Base-by-base conservation (phyloP, 257 asterid species). In the Ophiorrhiza pumila region DNA sequence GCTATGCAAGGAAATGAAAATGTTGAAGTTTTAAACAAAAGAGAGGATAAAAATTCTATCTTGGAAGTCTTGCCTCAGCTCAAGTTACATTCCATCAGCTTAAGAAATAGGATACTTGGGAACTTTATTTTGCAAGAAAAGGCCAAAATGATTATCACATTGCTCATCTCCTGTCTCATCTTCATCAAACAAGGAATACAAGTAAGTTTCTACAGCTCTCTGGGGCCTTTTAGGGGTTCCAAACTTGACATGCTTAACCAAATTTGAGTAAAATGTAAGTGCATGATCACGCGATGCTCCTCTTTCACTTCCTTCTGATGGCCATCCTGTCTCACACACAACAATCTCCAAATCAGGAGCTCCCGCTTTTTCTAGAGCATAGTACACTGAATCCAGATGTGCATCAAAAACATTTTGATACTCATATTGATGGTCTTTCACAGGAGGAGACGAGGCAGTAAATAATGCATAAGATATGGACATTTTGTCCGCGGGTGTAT, bases 321-420 rank as follows among this genome's bases (percentile, higher is more conserved):
- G 71, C 56, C 71, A 65, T 39, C 56, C 71, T 1, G 7, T 20
- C 32, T 14, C 29, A 20, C 53, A 65, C 2, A 65, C 56, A 42
- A 65, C 71, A 14, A 68, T 31, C 37, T 56, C 47, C 69, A 87
- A 7, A 0, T 62, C 14, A 2, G 67, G 55, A 2, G 76, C 88
- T 1, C 84, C 86, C 0, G 72, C 76, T 56, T 78, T 79, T 57
- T 81, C 80, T 41, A 87, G 43, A 0, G 90, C 88, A 1, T 78
- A 80, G 12, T 78, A 61, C 23, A 50, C 22, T 3, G 87, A 71
- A 62, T 87, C 89, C 57, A 86, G 27, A 80, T 78, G 80, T 20
- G 85, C 84, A 17, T 56, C 70, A 23, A 86, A 84, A 45, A 86
- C 25, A 42, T 62, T 81, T 59, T 13, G 46, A 70, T 86, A 86